Evolutionary conservation across 2,329 filamentous ascomycete genomes (phyloP), one percentile per base, ranked within the genome.

Genomic region (Diplodia mutila): DNA sequence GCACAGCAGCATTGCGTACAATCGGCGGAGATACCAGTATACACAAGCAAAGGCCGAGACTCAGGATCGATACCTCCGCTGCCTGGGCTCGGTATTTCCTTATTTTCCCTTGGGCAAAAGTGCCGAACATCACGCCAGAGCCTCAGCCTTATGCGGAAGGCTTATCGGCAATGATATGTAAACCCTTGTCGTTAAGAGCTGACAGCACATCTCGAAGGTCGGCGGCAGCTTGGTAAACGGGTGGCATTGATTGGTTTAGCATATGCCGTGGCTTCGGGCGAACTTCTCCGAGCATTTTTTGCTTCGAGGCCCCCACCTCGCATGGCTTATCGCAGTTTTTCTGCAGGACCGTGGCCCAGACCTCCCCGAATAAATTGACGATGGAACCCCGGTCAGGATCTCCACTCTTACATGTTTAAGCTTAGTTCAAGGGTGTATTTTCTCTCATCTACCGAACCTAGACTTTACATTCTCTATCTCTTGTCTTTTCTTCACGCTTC

Each of bases 71-170:
- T 7, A 25, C 9, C 11, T 18, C 16, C 11, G 9, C 27, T 11
- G 25, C 3, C 14, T 27, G 39, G 21, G 23, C 46, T 63, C 59
- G 59, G 59, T 42, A 63, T 63, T 63, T 51, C 29, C 59, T 48
- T 49, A 25, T 14, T 48, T 49, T 21, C 25, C 16, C 27, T 49
- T 25, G 27, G 46, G 18, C 18, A 2, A 11, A 57, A 63, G 42
- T 61, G 18, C 59, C 59, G 59, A n/a, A 51, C 27, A 49, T 63
- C 59, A 51, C 46, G 46, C 59, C 27, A 27, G 27, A 51, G 59
- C 46, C 46, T 63, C 59, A 63, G 59, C 59, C 59, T 51, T 63
- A 52, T 51, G 46, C 27, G 12, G 25, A 6, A 27, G 59, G 42
- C 59, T 63, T 63, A 63, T 63, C 59, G 46, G 46, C 46, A 25